phyloP scores from a whole-genome alignment of 495 filamentous ascomycete genomes.

The Amphirosellinia nigrospora region DNA sequence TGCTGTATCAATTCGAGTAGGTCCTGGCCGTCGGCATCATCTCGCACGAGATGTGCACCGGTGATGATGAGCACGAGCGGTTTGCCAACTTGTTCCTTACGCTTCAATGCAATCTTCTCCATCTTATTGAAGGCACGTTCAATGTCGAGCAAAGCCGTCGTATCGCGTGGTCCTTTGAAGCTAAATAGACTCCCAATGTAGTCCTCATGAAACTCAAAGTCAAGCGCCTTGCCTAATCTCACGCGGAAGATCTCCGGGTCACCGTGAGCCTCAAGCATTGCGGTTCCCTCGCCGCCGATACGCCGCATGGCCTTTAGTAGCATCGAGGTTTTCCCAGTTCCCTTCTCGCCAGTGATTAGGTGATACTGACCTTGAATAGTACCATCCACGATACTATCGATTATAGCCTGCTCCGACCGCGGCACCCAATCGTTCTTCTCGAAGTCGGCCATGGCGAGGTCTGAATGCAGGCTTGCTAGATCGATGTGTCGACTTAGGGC shows the following conservation, averaged over 20 bases:
- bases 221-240: conserved; percentile 84
- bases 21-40: conserved; percentile 87
- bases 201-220: conserved; percentile 86
- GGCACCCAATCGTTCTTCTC: conserved; percentile 74
- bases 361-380: conserved; percentile 76
- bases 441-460: conserved; percentile 39
- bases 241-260: conserved; percentile 94
- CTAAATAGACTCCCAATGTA: conserved; percentile 93
- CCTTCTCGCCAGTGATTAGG: conserved; percentile 91
- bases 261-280: conserved; percentile 92
- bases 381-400: conserved; percentile 79
- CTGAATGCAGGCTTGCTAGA: conserved; percentile 35
- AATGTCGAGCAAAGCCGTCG: conserved; percentile 85
- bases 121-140: conserved; percentile 95
- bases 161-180: conserved; percentile 87
- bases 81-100: conserved; percentile 58
- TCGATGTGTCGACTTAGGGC: conserved; percentile 63
- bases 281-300: conserved; percentile 79
- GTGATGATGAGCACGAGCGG: conserved; percentile 91
- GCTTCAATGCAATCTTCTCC: conserved; percentile 83
- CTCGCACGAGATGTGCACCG: conserved; percentile 80
- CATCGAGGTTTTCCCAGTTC: conserved; percentile 95
- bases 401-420: conserved; percentile 74
- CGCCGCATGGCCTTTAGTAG: conserved; percentile 88
- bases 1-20: conserved; percentile 92